Base-by-base conservation (phyloP, 179 eudicot genomes). In the Spinacia oleracea region DNA sequence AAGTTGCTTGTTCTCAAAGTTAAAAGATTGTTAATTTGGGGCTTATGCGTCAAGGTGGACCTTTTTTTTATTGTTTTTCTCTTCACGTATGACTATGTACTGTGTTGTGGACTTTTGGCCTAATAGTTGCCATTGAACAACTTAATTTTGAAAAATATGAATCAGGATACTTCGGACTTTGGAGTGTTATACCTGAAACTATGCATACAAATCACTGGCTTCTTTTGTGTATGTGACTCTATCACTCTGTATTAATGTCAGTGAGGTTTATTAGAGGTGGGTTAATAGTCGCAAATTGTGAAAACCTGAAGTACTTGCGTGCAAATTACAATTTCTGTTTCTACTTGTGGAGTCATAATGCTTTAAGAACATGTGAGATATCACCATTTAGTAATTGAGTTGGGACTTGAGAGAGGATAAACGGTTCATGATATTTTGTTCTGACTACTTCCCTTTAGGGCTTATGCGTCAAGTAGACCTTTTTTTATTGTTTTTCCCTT, bases 11-110 rank as follows among this genome's bases (percentile, higher is more conserved):
- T 5, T 5, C 53, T 43, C 20, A 1, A 25, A 43, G 34, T 46
- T 70, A 27, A 21, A 79, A 65, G 79, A 64, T 62, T 53, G 31
- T 2, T 50, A 66, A 23, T 20, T 73, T 65, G 70, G 40, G 38
- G n/a, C 3, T 67, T 32, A 9, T 62, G 62, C 51, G 10, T 56
- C 40, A 74, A 64, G n/a, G 40, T 64, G 66, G 56, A 51, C 53
- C 66, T n/a, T n/a, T 31, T 12, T 38, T 9, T 43, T 59, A 38
- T 76, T 48, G 72, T 72, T 76, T n/a, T 38, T 8, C 18, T n/a
- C 27, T 46, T 75, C 70, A 63, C 59, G 78, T 74, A 75, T 73
- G 77, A 42, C 11, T 10, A 51, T 42, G 14, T 5, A 6, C 29
- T 43, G 66, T 40, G 65, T 18, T 25, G n/a, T 74, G 66, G 46